phyloP scores from a whole-genome alignment of 352 stramenopile species.

The Phytophthora pistaciae region DNA sequence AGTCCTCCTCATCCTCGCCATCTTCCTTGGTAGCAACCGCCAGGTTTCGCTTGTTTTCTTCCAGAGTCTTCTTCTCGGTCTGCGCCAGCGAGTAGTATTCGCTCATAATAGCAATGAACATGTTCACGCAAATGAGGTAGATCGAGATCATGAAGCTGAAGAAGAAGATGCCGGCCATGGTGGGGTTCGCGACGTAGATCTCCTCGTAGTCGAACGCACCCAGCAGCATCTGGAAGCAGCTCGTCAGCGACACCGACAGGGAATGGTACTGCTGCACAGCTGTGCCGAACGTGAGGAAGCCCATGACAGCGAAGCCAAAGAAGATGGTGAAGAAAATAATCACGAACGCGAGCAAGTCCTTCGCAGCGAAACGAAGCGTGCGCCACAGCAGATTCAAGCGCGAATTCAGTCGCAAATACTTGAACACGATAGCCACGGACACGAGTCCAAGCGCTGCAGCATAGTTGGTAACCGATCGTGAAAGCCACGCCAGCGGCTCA shows the following conservation, averaged over 20 bases:
- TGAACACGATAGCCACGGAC: constrained; percentile 85
- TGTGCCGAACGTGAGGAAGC: constrained; percentile 77
- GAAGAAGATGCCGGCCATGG: constrained; percentile 85
- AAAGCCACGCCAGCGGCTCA: constrained; percentile 56
- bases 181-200: constrained; percentile 71
- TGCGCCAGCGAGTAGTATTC: constrained; percentile 85
- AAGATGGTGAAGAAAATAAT: constrained; percentile 88
- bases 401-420: constrained; percentile 82
- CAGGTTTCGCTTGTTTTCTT: constrained; percentile 60
- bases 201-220: constrained; percentile 83
- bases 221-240: constrained; percentile 87
- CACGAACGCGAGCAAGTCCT: constrained; percentile 79
- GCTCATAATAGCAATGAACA: constrained; percentile 90
- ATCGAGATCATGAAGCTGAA: constrained; percentile 87
- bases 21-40: constrained; percentile 24
- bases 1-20: constrained; percentile 46
- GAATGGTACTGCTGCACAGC: constrained; percentile 76
- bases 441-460: constrained; percentile 67
- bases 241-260: constrained; percentile 72
- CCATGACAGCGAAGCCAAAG: constrained; percentile 82
- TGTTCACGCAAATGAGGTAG: constrained; percentile 86
- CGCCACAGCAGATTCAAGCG: constrained; percentile 83
- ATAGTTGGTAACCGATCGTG: constrained; percentile 64
- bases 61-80: constrained; percentile 68
- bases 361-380: constrained; percentile 77